These are phyloP conservation scores for Thermochaetoides thermophila DNA, from an alignment of 495 filamentous ascomycete species.

Conservation along the genomic window DNA sequence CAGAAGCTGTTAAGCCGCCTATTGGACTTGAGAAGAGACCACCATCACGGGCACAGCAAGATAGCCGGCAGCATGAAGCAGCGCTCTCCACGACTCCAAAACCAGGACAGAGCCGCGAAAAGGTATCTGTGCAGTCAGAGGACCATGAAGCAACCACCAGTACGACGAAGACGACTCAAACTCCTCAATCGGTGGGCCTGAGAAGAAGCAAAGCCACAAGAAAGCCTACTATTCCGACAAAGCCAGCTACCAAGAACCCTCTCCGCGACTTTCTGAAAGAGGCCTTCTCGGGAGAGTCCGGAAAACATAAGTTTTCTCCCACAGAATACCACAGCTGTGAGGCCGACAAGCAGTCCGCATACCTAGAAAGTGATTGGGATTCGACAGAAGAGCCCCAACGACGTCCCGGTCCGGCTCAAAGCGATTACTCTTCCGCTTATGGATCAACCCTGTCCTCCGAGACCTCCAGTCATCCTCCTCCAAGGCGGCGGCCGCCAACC, in stretches of 20 bases:
- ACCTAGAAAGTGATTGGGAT: conserved; percentile 11
- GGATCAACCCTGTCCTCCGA: conserved; percentile 19
- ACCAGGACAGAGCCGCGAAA: no score
- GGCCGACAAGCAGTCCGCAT: conserved; percentile 13
- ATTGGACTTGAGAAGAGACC: no score
- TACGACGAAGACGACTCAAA: no score
- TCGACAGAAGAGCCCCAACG: conserved; percentile 10
- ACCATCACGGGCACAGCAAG: no score
- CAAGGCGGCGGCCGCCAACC: conserved; percentile 40
- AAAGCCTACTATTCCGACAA: conserved; percentile 26
- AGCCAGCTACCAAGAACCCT: conserved; percentile 20
- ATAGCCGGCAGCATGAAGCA: no score
- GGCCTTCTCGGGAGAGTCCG: conserved; percentile 42
- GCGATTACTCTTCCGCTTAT: conserved; percentile 7
- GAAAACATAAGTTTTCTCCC: conserved; percentile 24
- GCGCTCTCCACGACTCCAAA: no score
- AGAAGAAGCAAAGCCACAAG: conserved; percentile 36
- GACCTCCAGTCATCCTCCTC: conserved; percentile 7
- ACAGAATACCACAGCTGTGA: conserved; percentile 31
- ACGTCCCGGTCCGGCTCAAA: conserved; percentile 12
- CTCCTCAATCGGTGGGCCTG: conserved; percentile 20
- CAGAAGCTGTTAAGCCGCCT: background rate
- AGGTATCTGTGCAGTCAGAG: background rate
- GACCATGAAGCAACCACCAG: no score
- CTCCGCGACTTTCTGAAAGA: conserved; percentile 37